Evolutionary conservation across 2,329 filamentous ascomycete genomes (phyloP).

Genomic region (Zasmidium cellare): DNA sequence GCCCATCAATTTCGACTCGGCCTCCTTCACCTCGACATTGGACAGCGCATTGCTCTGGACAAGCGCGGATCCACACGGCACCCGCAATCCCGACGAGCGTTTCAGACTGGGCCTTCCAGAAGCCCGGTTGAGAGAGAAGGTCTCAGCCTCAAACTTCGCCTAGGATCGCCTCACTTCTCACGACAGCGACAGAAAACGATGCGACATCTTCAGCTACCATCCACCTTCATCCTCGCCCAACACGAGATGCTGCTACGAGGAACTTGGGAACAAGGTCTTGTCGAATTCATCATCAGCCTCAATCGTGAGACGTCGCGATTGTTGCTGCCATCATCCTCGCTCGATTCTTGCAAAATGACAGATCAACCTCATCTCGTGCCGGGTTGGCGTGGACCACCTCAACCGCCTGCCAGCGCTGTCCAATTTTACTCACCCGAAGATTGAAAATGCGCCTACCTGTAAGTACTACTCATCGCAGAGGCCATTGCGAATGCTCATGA

Average conservation of each 20-base stretch:
- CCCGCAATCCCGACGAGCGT: neutral
- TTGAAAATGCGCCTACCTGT: too few species aligned
- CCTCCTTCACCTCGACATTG: too few species aligned
- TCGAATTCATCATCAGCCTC: neutral
- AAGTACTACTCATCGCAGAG: too few species aligned
- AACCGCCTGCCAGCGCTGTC: too few species aligned
- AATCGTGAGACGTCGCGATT: too few species aligned
- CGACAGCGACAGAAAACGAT: neutral
- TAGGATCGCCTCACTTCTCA: neutral
- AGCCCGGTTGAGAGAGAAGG: conserved; percentile 16
- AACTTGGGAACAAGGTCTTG: too few species aligned
- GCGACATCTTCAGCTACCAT: neutral
- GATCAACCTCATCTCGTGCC: neutral
- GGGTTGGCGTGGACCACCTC: too few species aligned
- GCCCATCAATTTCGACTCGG: too few species aligned
- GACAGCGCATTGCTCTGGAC: neutral
- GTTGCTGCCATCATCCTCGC: too few species aligned
- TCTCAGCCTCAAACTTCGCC: neutral
- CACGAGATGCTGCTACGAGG: neutral
- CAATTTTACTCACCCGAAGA: neutral
- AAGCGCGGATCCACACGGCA: neutral
- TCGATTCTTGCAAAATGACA: neutral
- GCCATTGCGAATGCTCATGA: too few species aligned
- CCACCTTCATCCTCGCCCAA: neutral
- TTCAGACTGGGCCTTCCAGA: conserved; percentile 13